Base-by-base conservation (phyloP, 495 filamentous ascomycete species). In the Hypoxylon fragiforme region DNA sequence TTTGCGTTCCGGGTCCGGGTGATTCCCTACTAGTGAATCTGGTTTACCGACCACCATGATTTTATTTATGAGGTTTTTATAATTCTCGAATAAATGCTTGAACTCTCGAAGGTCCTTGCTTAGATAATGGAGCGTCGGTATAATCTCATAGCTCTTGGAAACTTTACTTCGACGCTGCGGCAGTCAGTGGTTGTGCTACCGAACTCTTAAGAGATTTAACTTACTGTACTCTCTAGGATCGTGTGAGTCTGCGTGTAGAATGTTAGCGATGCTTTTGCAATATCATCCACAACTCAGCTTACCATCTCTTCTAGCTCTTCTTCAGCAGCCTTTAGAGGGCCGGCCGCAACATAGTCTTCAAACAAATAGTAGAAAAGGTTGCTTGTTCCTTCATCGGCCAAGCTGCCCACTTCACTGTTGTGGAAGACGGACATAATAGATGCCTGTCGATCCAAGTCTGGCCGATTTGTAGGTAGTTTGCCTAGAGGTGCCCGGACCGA, bases 361-460 rank as follows among this genome's bases (percentile, higher is more conserved):
- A 94, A 95, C 4, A 95, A 77, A 63, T 92, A 94, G 66, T 90
- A 92, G 61, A 92, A 89, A 9, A 95, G 75, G 21, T 91, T 70
- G 52, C 89, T 89, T 0, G 90, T 77, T 2, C 82, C 80, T 58
- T 91, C 86, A 8, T 66, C 66, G n/a, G 71, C 73, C 12, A 68
- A 46, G 45, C 54, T 61, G 20, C 70, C 57, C 21, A 52, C 34
- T 19, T 50, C 36, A 8, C 62, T 48, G 15, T 44, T 46, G 15
- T 15, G 57, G 15, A 55, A 49, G 19, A 59, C 44, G 15, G 58
- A 54, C 24, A 60, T 50, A 8, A 50, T 49, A 24, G 57, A 51
- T 35, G 67, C 54, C 4, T 70, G 59, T 35, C 73, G 67, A 8
- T 64, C 67, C 8, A 72, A 51, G 18, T 54, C 61, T 28, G 59